Evolutionary conservation across 176 grass and related monocot species (phyloP).

Genomic region (Oryza rufipogon): DNA sequence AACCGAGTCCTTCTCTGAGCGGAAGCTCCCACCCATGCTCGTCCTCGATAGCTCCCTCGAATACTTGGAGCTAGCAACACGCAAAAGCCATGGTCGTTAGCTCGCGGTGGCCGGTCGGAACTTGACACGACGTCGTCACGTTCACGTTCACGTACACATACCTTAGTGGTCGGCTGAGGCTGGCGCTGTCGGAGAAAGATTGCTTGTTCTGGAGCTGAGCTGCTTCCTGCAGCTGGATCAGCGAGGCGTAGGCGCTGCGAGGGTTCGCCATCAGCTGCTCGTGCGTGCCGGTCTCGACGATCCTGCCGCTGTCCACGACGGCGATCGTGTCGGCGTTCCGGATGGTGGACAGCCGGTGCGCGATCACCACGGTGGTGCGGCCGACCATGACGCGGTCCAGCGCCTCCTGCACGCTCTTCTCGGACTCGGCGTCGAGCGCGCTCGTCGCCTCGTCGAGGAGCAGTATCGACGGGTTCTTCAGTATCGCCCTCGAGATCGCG

Average conservation of each 20-base stretch:
- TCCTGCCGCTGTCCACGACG: conserved; percentile 81
- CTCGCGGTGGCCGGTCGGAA: background rate
- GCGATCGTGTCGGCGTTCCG: conserved; percentile 87
- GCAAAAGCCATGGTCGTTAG: background rate
- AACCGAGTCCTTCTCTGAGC: conserved; percentile 87
- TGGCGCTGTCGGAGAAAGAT: conserved; percentile 55
- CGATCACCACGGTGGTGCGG: conserved; percentile 88
- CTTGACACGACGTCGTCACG: background rate
- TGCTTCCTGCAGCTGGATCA: conserved; percentile 72
- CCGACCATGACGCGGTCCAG: conserved; percentile 94
- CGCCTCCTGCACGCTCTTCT: conserved; percentile 97
- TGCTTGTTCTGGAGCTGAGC: conserved; percentile 65
- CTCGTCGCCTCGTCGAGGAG: conserved; percentile 94
- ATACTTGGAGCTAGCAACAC: conserved; percentile 59
- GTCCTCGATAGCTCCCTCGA: conserved; percentile 79
- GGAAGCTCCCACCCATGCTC: conserved; percentile 82
- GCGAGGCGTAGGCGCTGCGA: conserved; percentile 66
- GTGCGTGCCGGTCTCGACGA: conserved; percentile 89
- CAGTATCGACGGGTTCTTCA: conserved; percentile 93
- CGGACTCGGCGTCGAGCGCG: conserved; percentile 86
- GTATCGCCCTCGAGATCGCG: conserved; percentile 83
- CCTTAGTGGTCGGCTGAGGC: conserved; percentile 72
- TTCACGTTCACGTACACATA: background rate
- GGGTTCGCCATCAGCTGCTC: conserved; percentile 74
- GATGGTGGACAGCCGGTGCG: conserved; percentile 86